Conservation (phyloP, 2,329 filamentous ascomycete species). For the Neopestalotiopsis rosae region DNA sequence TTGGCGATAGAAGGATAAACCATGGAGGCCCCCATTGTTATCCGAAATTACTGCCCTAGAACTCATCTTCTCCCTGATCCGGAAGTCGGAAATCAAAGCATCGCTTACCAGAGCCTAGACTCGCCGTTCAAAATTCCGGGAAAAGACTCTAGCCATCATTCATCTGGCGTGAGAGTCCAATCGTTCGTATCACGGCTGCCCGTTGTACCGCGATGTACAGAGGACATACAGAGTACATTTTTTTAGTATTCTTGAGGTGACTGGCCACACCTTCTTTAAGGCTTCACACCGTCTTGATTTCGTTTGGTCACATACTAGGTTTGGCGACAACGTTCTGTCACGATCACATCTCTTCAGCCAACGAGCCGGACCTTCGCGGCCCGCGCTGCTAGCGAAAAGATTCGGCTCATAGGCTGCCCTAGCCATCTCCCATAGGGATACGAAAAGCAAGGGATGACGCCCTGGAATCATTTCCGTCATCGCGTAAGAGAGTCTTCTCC, state of each 20-base stretch:
- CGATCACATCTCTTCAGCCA: neutral
- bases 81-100: neutral
- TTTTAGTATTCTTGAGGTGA: neutral
- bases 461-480: neutral
- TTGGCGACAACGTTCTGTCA: neutral
- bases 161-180: neutral
- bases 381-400: conserved; percentile 4
- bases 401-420: neutral
- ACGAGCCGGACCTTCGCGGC: conserved; percentile 15
- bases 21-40: neutral
- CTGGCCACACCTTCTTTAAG: neutral
- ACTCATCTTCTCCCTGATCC: neutral
- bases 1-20: too few relatives aligned
- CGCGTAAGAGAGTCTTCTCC: neutral
- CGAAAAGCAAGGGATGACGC: conserved; percentile 1
- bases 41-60: neutral
- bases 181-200: neutral
- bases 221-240: neutral
- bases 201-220: neutral
- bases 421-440: neutral
- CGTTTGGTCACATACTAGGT: neutral
- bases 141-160: neutral
- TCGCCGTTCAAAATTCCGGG: neutral
- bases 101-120: neutral
- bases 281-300: neutral